Conservation (phyloP, 306 rosid genomes). For the Cotoneaster glaucophyllus region DNA sequence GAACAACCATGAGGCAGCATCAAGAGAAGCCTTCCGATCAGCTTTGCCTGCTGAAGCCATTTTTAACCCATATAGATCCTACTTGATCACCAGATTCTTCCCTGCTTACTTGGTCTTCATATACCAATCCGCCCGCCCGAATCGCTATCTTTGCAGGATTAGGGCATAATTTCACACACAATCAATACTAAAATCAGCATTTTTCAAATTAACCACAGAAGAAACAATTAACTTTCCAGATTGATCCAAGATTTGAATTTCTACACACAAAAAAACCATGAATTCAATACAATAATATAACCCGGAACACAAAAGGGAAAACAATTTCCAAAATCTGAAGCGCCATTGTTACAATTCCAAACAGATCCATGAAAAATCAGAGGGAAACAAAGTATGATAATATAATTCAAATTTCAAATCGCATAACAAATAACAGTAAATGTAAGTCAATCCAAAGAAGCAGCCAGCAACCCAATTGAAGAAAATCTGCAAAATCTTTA, state of each 20-base stretch:
- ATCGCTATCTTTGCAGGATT: neutral
- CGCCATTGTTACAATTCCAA: neutral
- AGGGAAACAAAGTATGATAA: neutral
- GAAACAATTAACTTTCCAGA: neutral
- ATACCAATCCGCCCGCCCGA: neutral
- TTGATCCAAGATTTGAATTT: constrained; percentile 2
- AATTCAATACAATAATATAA: neutral
- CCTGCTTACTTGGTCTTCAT: neutral
- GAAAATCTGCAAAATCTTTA: neutral
- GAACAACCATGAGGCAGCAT: constrained; percentile 74
- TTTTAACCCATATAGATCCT: constrained; percentile 17
- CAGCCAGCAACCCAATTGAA: neutral
- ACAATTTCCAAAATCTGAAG: neutral
- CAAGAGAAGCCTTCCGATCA: constrained; percentile 48
- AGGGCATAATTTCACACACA: neutral
- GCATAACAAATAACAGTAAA: neutral
- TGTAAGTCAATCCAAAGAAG: neutral
- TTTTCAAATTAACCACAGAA: neutral
- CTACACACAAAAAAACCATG: neutral
- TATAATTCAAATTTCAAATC: neutral
- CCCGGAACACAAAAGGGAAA: neutral
- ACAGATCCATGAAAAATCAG: neutral
- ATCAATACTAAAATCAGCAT: neutral
- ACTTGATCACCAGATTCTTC: constrained; percentile 12
- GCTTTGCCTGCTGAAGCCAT: constrained; percentile 52